Conservation (phyloP, 2,329 filamentous ascomycete species). For the Cordyceps javanica region DNA sequence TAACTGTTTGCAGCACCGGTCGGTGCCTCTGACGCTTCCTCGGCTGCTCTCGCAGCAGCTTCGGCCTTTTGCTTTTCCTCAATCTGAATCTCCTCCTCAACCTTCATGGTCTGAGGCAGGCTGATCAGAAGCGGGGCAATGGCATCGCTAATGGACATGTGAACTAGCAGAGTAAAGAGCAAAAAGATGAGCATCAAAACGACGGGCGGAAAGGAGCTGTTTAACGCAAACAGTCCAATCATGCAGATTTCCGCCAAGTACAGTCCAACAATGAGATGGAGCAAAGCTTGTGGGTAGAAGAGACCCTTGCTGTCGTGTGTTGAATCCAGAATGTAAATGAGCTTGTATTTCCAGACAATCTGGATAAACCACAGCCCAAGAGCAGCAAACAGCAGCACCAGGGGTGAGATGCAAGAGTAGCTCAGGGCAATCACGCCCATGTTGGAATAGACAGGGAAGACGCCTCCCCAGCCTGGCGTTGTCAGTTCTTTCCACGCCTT, state of each 20-base stretch:
- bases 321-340: constrained; percentile 80
- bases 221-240: constrained; percentile 76
- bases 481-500: constrained; percentile 67
- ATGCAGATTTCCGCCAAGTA: constrained; percentile 80
- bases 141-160: constrained; percentile 66
- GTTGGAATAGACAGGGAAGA: constrained; percentile 75
- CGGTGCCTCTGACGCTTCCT: constrained; percentile 17
- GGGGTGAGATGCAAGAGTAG: constrained; percentile 80
- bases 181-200: constrained; percentile 72
- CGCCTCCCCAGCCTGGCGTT: constrained; percentile 75
- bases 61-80: constrained; percentile 42
- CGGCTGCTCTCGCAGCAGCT: constrained; percentile 18
- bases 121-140: constrained; percentile 71
- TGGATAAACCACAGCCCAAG: constrained; percentile 77
- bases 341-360: constrained; percentile 81
- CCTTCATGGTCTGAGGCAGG: constrained; percentile 65
- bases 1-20: constrained; percentile 28
- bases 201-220: constrained; percentile 59
- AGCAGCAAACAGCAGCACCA: constrained; percentile 76
- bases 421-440: constrained; percentile 76
- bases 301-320: constrained; percentile 82
- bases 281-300: constrained; percentile 78
- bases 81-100: constrained; percentile 43
- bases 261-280: constrained; percentile 77
- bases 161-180: constrained; percentile 69